Base-by-base conservation (phyloP, 2,329 filamentous ascomycete genomes). In the Phialophora chinensis region DNA sequence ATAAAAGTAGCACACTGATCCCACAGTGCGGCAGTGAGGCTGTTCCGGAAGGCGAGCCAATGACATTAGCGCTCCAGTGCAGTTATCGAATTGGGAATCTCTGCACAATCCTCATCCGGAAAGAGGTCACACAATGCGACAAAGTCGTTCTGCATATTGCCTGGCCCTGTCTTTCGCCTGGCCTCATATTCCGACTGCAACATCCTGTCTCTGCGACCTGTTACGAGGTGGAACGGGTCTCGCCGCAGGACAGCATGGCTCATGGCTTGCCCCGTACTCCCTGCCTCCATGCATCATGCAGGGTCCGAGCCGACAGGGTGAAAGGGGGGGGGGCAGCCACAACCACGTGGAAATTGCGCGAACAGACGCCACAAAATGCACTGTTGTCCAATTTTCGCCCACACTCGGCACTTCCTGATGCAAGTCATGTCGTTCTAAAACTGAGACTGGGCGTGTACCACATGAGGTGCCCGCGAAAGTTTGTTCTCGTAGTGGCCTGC, bases 311-410 rank as follows among this genome's bases (percentile, higher is more conserved):
- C 33, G 47, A 25, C 54, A 29, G 59, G 44, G 33, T 50, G 52
- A 66, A 66, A 47, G 53, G 55, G 60, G 31, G 53, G 55, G 60
- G 31, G 56, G 25, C 50, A 33, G 63, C 64, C 64, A 66, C 66
- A 55, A 66, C 60, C 68, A 70, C 68, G 68, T 70, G 68, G 66
- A 68, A 58, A 68, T 68, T 68, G 66, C 68, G 66, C 65, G 68
- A 70, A 27, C 27, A 14, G 29, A 33, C 67, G 62, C 67, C 67
- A 69, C 67, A 54, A 60, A 29, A 66, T 63, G 61, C 60, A 66
- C 25, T n/a, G 53, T 20, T 29, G 61, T 44, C 29, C 53, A 55
- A 55, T 27, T 33, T 33, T 55, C 53, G 29, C 44, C 38, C 47
- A 53, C 47, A 53, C 47, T 61, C 42, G 60, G 49, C 35, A 14